Conservation (phyloP, 257 asterid genomes). For the Datura wrightii region DNA sequence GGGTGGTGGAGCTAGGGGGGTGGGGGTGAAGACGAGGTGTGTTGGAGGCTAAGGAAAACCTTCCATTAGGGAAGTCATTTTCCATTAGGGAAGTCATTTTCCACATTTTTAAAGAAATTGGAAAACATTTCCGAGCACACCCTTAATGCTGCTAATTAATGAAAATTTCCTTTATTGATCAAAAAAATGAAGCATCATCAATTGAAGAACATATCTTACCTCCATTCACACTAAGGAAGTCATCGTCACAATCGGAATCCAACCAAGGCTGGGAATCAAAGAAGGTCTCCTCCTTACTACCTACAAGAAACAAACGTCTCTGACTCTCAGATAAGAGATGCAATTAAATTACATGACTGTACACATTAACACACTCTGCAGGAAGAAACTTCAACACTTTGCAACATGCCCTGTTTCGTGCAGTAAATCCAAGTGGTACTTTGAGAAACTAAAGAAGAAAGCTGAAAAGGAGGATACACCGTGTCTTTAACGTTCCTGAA, state of each 20-base stretch:
- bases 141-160: not conserved
- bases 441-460: conserved; percentile 20
- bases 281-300: conserved; percentile 76
- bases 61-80: no score
- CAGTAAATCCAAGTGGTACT: not conserved
- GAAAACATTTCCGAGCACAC: no score
- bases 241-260: conserved; percentile 92
- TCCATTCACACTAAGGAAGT: conserved; percentile 76
- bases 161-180: not conserved
- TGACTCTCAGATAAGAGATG: not conserved
- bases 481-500: not conserved
- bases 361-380: not conserved
- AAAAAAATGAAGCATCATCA: not conserved
- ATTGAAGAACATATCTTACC: conserved; percentile 54
- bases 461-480: not conserved
- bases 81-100: not conserved
- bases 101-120: no score
- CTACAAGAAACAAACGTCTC: conserved; percentile 38
- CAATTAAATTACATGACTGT: not conserved
- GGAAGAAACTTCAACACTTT: not conserved
- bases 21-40: no score
- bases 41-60: no score
- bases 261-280: conserved; percentile 79
- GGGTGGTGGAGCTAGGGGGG: no score
- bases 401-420: not conserved